Conservation (phyloP, 768 basidiomycete genomes). For the Hygrophoropsis aurantiaca region DNA sequence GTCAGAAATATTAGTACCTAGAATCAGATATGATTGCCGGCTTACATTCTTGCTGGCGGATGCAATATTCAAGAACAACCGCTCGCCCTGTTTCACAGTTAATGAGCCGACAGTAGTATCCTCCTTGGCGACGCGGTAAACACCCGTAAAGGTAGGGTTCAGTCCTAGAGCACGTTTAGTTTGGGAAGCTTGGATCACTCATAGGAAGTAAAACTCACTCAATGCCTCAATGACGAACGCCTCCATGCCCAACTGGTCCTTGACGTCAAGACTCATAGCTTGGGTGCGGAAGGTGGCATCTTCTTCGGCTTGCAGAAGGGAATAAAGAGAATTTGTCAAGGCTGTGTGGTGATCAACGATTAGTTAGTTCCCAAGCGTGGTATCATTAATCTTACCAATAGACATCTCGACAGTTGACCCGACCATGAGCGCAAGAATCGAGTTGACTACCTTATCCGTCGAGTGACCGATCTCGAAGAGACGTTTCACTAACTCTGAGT, state of each 20-base stretch:
- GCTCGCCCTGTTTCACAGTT: conserved; percentile 45
- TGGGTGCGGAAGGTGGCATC: conserved; percentile 36
- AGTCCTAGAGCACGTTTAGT: conserved; percentile 47
- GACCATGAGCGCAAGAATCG: conserved; percentile 70
- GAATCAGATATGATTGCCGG: conserved; percentile 5
- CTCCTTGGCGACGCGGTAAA: conserved; percentile 53
- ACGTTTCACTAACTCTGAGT: conserved; percentile 54
- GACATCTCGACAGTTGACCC: conserved; percentile 67
- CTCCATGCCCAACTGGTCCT: conserved; percentile 42
- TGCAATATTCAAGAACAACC: conserved; percentile 62
- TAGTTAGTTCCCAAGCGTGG: background rate
- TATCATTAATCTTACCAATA: conserved; percentile 44
- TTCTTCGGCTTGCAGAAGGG: conserved; percentile 56
- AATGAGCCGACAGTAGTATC: conserved; percentile 44
- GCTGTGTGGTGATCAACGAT: conserved; percentile 34
- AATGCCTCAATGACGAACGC: conserved; percentile 68
- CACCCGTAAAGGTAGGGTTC: conserved; percentile 71
- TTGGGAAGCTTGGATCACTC: background rate
- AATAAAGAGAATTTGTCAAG: conserved; percentile 63
- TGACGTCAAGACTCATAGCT: conserved; percentile 28
- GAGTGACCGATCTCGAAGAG: conserved; percentile 57
- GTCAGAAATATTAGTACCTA: background rate
- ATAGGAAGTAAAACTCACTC: conserved; percentile 44
- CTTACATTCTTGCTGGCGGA: conserved; percentile 59
- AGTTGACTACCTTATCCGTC: conserved; percentile 64